Conservation (phyloP, 2,329 filamentous ascomycete genomes). For the Fusarium equiseti region DNA sequence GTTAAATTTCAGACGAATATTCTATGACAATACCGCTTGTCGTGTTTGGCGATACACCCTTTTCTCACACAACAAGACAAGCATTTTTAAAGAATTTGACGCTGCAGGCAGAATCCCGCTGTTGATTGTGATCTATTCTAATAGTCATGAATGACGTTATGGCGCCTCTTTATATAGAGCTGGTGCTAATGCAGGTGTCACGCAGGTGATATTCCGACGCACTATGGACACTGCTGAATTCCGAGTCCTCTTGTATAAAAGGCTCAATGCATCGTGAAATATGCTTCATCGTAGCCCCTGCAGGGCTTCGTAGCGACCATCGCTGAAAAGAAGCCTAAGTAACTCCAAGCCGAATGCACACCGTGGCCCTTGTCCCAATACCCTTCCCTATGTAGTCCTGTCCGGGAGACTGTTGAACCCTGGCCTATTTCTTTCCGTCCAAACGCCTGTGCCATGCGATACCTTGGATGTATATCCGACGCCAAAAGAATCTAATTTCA, state of each 20-base stretch:
- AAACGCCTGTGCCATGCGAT: conserved; percentile 51
- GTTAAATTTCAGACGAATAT: neutral
- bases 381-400: conserved; percentile 28
- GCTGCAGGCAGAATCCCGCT: conserved; percentile 25
- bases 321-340: conserved; percentile 23
- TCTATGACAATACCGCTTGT: neutral
- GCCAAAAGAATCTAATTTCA: conserved; percentile 32
- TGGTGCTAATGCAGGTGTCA: conserved; percentile 8
- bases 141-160: conserved; percentile 42
- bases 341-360: conserved; percentile 40
- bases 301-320: conserved; percentile 5
- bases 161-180: conserved; percentile 44
- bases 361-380: conserved; percentile 17
- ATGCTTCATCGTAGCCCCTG: conserved; percentile 4
- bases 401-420: conserved; percentile 27
- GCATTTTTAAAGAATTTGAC: conserved; percentile 7
- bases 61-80: neutral
- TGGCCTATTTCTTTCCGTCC: conserved; percentile 36
- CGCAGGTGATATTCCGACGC: conserved; percentile 3
- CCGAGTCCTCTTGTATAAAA: conserved; percentile 7
- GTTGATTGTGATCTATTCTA: conserved; percentile 26
- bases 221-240: conserved; percentile 7
- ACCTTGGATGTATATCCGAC: conserved; percentile 42
- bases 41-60: neutral
- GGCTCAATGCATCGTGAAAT: conserved; percentile 17